Evolutionary conservation across 495 filamentous ascomycete species (phyloP).

Genomic region (Xylaria nigripes): DNA sequence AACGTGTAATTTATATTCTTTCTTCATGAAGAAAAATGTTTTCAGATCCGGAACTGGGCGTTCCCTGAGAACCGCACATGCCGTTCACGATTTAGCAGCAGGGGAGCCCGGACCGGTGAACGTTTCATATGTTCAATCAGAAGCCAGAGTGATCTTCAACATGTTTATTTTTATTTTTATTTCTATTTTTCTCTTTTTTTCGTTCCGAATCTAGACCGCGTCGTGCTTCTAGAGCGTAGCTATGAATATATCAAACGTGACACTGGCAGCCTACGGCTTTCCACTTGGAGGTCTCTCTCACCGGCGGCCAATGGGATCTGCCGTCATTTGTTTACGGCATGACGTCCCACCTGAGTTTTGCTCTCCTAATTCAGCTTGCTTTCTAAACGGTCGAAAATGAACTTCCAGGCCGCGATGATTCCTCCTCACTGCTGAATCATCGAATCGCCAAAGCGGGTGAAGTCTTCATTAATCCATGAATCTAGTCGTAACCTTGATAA

Average conservation of each 20-base stretch:
- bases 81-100: no score
- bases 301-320: neutral
- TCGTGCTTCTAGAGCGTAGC: neutral
- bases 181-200: neutral
- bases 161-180: neutral
- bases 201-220: neutral
- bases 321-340: neutral
- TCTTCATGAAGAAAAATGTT: no score
- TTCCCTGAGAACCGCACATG: no score
- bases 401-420: neutral
- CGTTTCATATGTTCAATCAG: neutral
- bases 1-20: no score
- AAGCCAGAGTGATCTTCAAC: neutral
- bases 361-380: neutral
- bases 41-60: no score
- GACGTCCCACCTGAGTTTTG: neutral
- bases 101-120: no score
- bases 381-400: neutral
- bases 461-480: neutral
- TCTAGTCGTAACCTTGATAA: slow-evolving; percentile 2
- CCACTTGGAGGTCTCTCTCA: neutral
- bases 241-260: neutral
- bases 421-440: no score
- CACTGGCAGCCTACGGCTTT: neutral
- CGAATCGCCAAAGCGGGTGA: neutral